Evolutionary conservation across 2,329 filamentous ascomycete genomes (phyloP).

Genomic region (Juglanconis juglandina): DNA sequence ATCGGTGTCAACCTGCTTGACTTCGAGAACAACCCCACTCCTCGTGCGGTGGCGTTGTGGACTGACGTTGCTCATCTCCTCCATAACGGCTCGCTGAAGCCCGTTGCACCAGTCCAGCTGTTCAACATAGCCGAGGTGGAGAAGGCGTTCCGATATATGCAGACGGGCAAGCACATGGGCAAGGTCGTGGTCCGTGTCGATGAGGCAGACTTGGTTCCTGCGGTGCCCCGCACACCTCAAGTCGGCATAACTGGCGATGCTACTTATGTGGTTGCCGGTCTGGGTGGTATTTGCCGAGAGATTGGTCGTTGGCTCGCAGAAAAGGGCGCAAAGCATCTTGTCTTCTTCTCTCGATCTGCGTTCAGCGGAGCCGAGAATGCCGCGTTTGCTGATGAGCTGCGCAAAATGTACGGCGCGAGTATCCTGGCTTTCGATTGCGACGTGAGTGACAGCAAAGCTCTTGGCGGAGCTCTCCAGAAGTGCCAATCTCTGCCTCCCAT

Average conservation of each 20-base stretch:
- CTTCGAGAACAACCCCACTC: constrained; percentile 7
- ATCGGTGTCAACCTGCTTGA: constrained; percentile 29
- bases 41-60: constrained; percentile 5
- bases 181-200: constrained; percentile 5
- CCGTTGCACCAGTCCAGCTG: not conserved
- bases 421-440: constrained; percentile 27
- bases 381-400: constrained; percentile 23
- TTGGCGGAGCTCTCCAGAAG: constrained; percentile 3
- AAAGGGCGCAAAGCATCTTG: constrained; percentile 30
- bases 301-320: constrained; percentile 28
- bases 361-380: constrained; percentile 14
- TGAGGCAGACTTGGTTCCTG: not conserved
- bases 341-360: constrained; percentile 29
- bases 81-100: constrained; percentile 10
- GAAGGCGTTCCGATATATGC: constrained; percentile 1
- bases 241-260: constrained; percentile 17
- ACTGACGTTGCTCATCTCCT: constrained; percentile 7
- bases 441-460: constrained; percentile 24
- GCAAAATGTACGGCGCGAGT: constrained; percentile 19
- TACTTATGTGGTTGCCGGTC: constrained; percentile 31
- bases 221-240: constrained; percentile 2
- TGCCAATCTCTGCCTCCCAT: constrained; percentile 26
- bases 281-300: constrained; percentile 25
- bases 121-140: not conserved
- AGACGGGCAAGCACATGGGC: constrained; percentile 9